A percentile compares a stretch with the other conserved stretches of the same genome.
Conservation (phyloP, 2,329 filamentous ascomycete genomes). For the Ceratocystis smalleyi region DNA sequence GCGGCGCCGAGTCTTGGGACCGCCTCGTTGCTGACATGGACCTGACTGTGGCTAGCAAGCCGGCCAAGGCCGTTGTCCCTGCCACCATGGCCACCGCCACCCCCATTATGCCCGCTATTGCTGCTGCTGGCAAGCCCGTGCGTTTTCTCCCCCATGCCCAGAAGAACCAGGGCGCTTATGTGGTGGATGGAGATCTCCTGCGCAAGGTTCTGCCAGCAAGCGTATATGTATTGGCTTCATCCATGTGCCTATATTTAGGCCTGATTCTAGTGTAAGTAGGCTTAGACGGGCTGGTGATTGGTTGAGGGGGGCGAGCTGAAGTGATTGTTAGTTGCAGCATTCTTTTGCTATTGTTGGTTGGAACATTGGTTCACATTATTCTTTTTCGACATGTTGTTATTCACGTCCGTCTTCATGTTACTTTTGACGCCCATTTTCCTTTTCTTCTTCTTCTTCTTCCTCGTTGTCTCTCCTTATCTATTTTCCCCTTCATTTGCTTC, state of each 20-base stretch:
- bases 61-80: not conserved
- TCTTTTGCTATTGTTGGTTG: too few relatives aligned
- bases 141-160: not conserved
- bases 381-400: not conserved
- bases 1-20: constrained; percentile 36
- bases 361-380: not conserved
- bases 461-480: not conserved
- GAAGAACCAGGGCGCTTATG: not conserved
- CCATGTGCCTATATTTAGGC: constrained; percentile 8
- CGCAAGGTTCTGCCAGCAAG: constrained; percentile 3
- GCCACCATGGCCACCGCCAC: not conserved
- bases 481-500: not conserved
- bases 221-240: constrained; percentile 9
- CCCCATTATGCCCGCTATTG: not conserved
- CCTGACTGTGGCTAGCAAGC: not conserved
- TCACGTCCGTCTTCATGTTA: not conserved
- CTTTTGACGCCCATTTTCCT: not conserved
- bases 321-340: not conserved
- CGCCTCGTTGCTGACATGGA: constrained; percentile 28
- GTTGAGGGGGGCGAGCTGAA: not conserved
- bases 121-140: not conserved
- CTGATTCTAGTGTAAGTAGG: constrained; percentile 10
- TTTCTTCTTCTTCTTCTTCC: not conserved
- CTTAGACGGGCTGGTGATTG: not conserved
- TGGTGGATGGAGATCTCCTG: not conserved